Evolutionary conservation across 2,329 filamentous ascomycete species (phyloP).

Genomic region (Chaetomiaceae sp.): DNA sequence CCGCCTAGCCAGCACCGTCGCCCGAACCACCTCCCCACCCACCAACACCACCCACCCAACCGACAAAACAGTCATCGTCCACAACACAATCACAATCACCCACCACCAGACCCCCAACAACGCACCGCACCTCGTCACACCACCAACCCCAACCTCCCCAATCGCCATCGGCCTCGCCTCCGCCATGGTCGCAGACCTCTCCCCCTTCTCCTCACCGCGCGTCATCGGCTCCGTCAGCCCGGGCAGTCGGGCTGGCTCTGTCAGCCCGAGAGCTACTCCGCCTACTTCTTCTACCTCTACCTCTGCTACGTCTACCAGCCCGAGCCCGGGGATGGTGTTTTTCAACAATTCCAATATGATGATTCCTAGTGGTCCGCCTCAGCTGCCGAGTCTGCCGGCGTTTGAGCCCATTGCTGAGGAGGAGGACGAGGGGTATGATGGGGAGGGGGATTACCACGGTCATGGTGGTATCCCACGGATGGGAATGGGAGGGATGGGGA

Average conservation of each 20-base stretch:
- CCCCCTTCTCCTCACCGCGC: slow-evolving; percentile 22
- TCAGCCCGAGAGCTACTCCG: no score
- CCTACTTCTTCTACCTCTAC: no score
- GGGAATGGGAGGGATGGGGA: neutral
- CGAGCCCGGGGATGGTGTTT: no score
- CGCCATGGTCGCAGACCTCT: slow-evolving; percentile 22
- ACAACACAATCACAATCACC: neutral
- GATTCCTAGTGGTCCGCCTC: slow-evolving; percentile 16
- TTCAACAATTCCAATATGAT: no score
- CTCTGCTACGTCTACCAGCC: no score
- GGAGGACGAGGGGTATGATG: slow-evolving; percentile 11
- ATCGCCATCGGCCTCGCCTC: slow-evolving; percentile 22
- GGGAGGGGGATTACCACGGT: slow-evolving; percentile 12
- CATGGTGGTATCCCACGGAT: neutral
- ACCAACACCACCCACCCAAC: slow-evolving; percentile 1
- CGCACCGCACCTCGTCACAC: slow-evolving; percentile 5
- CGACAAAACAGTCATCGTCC: no score
- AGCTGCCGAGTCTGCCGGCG: slow-evolving; percentile 20
- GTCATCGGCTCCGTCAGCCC: slow-evolving; percentile 12
- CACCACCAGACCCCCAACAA: slow-evolving; percentile 1
- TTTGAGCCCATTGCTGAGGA: slow-evolving; percentile 24
- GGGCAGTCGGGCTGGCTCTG: no score
- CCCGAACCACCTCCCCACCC: slow-evolving; percentile 13
- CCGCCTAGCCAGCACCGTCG: slow-evolving; percentile 26
- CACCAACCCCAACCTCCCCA: slow-evolving; percentile 12